A percentile compares a stretch with the other conserved stretches of the same genome.
These are phyloP conservation scores for Pyrrhoderma lamaoense DNA, from an alignment of 1,284 basidiomycete species.

Conservation along the genomic window DNA sequence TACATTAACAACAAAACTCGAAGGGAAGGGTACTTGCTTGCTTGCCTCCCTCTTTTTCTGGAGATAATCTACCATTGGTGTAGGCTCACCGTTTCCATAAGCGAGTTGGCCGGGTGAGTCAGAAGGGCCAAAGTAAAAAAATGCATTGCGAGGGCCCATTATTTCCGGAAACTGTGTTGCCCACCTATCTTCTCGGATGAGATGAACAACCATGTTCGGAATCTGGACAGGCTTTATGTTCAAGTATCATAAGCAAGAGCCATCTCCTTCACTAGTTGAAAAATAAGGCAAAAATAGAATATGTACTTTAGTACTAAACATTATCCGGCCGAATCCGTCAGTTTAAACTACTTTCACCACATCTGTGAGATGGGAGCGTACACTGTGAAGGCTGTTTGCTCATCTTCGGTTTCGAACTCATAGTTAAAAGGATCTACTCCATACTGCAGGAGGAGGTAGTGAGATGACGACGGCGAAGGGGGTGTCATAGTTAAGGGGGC, in stretches of 20 bases:
- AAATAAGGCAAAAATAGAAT: not conserved
- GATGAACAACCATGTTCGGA: slow-evolving; percentile 54
- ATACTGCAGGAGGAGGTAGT: slow-evolving; percentile 53
- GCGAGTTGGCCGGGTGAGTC: slow-evolving; percentile 52
- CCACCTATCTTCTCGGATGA: slow-evolving; percentile 59
- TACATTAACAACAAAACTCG: too few relatives aligned
- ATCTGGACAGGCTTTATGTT: slow-evolving; percentile 23
- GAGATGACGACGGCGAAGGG: slow-evolving; percentile 29
- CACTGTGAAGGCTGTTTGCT: slow-evolving; percentile 58
- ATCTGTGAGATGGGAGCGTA: slow-evolving; percentile 33
- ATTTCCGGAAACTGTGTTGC: slow-evolving; percentile 53
- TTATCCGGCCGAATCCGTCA: not conserved
- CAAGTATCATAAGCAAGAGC: not conserved
- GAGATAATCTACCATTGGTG: slow-evolving; percentile 49
- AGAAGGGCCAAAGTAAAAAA: slow-evolving; percentile 63
- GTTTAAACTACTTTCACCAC: not conserved
- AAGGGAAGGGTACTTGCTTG: slow-evolving; percentile 37
- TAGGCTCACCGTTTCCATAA: slow-evolving; percentile 55
- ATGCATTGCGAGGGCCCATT: slow-evolving; percentile 64
- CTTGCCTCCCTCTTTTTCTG: slow-evolving; percentile 51
- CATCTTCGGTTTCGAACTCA: slow-evolving; percentile 54
- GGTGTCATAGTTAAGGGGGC: slow-evolving; percentile 21
- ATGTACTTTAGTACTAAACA: not conserved
- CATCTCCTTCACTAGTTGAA: not conserved
- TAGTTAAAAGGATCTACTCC: slow-evolving; percentile 54